A percentile compares a stretch with the other conserved stretches of the same genome.
Evolutionary conservation across 2,329 filamentous ascomycete species (phyloP).

Genomic region (Colletotrichum chrysophilum): DNA sequence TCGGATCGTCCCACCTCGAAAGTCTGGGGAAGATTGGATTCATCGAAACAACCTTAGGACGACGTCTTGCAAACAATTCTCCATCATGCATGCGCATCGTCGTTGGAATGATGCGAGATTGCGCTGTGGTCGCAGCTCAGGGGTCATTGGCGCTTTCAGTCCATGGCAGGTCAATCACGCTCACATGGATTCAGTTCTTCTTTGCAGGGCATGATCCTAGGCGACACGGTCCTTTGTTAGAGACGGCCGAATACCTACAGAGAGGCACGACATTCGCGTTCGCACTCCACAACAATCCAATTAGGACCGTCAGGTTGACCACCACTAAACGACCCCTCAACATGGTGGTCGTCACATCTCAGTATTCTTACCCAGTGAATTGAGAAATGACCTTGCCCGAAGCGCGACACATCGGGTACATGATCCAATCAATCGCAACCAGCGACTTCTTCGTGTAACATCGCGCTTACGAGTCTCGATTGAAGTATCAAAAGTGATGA

Average conservation of each 20-base stretch:
- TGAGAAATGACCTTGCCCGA: neutral
- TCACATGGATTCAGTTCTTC: neutral
- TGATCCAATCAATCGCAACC: neutral
- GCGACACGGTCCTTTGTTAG: neutral
- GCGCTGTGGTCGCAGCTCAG: neutral
- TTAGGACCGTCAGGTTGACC: neutral
- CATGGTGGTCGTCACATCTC: neutral
- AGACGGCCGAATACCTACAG: neutral
- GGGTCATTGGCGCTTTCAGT: neutral
- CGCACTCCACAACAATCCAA: neutral
- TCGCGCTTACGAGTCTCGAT: neutral
- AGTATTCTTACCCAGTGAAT: neutral
- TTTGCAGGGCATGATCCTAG: neutral
- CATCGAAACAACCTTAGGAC: neutral
- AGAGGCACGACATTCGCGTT: neutral
- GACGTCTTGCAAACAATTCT: neutral
- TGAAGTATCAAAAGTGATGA: neutral
- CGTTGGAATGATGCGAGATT: neutral
- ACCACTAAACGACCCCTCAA: neutral
- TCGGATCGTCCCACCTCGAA: constrained; percentile 12
- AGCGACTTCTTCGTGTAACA: neutral
- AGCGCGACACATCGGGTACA: neutral
- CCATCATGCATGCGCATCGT: neutral
- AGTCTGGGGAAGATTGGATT: constrained; percentile 11
- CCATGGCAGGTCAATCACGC: neutral